Evolutionary conservation across 2,329 filamentous ascomycete genomes (phyloP), one percentile per base, ranked within the genome.

Genomic region (Pestalotiopsis sp.): DNA sequence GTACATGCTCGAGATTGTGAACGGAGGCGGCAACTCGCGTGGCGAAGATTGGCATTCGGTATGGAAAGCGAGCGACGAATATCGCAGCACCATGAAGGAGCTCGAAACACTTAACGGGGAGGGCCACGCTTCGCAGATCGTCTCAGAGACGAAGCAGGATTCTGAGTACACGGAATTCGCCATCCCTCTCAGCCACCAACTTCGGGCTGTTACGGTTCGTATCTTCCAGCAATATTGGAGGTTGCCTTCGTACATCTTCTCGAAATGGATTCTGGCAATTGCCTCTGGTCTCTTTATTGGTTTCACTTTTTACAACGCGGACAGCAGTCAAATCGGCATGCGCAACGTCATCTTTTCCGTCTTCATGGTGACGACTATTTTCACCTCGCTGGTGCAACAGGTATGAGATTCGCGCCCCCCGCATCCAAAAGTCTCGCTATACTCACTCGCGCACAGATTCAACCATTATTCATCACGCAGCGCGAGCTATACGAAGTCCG

Each of bases 221-320:
- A 88, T 94, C 4, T 94, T 94, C 80, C 87, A 93, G 75, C 93
- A 96, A 76, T 95, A 95, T 84, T 95, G 93, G 92, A 88, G 93
- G 59, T 93, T 90, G 68, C 93, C 93, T 0, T 84, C 85, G 11
- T 96, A 96, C 80, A 90, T 96, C 75, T 92, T 93, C 78, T 87
- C 92, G 68, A 95, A 95, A 81, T 78, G 88, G 1, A 77, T 85
- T 1, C 86, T 95, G n/a, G 90, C 71, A 6, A 68, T 87, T 65
- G 71, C 56, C 38, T 70, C 64, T 57, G 69, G 56, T 7, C 82
- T 95, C 1, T 95, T 95, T 76, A 91, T 94, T 69, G 92, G 92
- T 0, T 92, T 93, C 77, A 91, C 90, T 0, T 93, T 94, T 78
- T 93, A 84, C 80, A 82, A 86, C 17, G 60, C 70, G 12, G 82